Conservation (phyloP, 306 rosid genomes). For the Sophora flavescens region DNA sequence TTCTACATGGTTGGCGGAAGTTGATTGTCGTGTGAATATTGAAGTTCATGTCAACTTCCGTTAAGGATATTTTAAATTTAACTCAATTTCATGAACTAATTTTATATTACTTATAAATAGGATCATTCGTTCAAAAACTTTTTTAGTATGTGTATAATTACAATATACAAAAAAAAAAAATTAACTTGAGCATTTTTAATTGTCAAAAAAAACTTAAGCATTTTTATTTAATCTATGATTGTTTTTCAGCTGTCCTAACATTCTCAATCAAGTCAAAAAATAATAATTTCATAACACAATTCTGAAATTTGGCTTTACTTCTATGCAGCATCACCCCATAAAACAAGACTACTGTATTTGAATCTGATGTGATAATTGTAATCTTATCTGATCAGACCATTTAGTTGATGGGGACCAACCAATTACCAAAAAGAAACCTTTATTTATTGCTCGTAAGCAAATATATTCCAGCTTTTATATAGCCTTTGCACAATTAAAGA, state of each 20-base stretch:
- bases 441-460: conserved; percentile 31
- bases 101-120: no score
- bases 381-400: conserved; percentile 41
- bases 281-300: conserved; percentile 40
- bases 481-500: conserved; percentile 32
- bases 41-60: no score
- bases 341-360: conserved; percentile 19
- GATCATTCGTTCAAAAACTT: no score
- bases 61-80: no score
- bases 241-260: background rate
- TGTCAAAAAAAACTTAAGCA: no score
- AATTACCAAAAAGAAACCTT: conserved; percentile 39
- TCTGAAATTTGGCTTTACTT: conserved; percentile 45
- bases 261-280: background rate
- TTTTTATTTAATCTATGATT: background rate
- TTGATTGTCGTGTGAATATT: no score
- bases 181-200: background rate
- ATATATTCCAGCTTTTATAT: conserved; percentile 50
- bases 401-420: conserved; percentile 44
- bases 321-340: background rate
- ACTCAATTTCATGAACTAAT: no score
- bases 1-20: no score
- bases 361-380: conserved; percentile 20
- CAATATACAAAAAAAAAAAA: no score
- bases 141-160: no score